These are phyloP conservation scores for Rhypophila decipiens DNA, from an alignment of 495 filamentous ascomycete genomes.

Conservation along the genomic window DNA sequence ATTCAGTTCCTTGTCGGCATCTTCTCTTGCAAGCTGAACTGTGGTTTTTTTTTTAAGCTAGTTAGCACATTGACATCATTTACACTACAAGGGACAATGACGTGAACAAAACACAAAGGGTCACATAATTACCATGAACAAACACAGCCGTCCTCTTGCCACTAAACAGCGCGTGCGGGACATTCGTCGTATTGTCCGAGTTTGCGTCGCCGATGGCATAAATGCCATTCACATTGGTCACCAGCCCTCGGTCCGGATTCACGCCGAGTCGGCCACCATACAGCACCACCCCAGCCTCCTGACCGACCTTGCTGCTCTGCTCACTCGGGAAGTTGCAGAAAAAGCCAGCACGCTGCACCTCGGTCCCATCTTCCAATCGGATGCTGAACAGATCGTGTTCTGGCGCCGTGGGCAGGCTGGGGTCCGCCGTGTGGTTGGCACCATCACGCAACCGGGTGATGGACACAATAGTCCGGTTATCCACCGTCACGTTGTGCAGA, in stretches of 20 bases:
- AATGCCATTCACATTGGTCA: conserved; percentile 44
- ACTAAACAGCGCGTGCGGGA: conserved; percentile 54
- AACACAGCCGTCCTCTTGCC: conserved; percentile 52
- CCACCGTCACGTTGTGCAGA: conserved; percentile 43
- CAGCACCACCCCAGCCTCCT: conserved; percentile 37
- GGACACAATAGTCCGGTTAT: conserved; percentile 46
- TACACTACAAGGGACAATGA: too few relatives aligned
- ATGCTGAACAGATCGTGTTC: conserved; percentile 47
- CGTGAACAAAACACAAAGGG: too few relatives aligned
- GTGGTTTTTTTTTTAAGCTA: not conserved
- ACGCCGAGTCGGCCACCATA: conserved; percentile 41
- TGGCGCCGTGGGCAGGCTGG: conserved; percentile 27
- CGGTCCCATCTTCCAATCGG: conserved; percentile 42
- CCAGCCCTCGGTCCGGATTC: conserved; percentile 26
- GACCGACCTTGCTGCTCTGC: conserved; percentile 32
- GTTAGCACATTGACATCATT: too few relatives aligned
- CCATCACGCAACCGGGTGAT: conserved; percentile 44
- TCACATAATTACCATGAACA: conserved; percentile 43
- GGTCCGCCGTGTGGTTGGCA: conserved; percentile 26
- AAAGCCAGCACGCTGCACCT: conserved; percentile 42
- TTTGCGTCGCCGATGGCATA: conserved; percentile 54
- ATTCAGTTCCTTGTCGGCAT: conserved; percentile 10
- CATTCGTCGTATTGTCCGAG: conserved; percentile 50
- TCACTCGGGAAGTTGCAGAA: conserved; percentile 43
- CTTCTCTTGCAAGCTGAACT: conserved; percentile 12